Evolutionary conservation across 805 yeast genomes (phyloP).

Genomic region (Wickerhamiella sorbophila): DNA sequence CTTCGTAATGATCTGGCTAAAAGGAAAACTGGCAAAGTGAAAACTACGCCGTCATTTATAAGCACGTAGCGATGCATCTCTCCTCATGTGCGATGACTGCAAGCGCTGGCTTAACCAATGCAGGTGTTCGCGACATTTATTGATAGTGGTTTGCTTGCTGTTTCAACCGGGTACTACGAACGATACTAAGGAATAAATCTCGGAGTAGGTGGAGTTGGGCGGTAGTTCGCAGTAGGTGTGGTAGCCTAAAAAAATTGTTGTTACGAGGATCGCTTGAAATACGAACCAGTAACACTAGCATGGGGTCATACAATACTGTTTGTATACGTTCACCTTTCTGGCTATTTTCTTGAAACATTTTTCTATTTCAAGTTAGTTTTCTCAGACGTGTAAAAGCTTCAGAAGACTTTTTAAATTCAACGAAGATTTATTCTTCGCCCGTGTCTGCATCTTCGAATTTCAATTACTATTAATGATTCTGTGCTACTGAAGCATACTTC

Average conservation of each 20-base stretch:
- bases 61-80: slow-evolving; percentile 86
- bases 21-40: too few species aligned
- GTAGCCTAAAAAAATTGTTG: slow-evolving; percentile 82
- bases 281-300: background rate
- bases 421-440: too few species aligned
- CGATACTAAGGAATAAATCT: slow-evolving; percentile 73
- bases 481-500: too few species aligned
- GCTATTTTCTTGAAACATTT: too few species aligned
- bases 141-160: slow-evolving; percentile 40
- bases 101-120: slow-evolving; percentile 96
- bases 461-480: too few species aligned
- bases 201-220: slow-evolving; percentile 66
- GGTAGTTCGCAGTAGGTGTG: slow-evolving; percentile 67
- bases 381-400: too few species aligned
- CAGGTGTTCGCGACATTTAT: slow-evolving; percentile 89
- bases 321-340: too few species aligned
- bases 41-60: too few species aligned
- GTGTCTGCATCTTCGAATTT: too few species aligned
- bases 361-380: too few species aligned
- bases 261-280: slow-evolving; percentile 57
- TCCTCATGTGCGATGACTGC: slow-evolving; percentile 93
- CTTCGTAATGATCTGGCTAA: too few species aligned
- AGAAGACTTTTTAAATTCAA: background rate
- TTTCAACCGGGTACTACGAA: slow-evolving; percentile 61
- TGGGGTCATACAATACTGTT: background rate